phyloP scores from a whole-genome alignment of 805 yeast genomes.

The Candida insectorum region DNA sequence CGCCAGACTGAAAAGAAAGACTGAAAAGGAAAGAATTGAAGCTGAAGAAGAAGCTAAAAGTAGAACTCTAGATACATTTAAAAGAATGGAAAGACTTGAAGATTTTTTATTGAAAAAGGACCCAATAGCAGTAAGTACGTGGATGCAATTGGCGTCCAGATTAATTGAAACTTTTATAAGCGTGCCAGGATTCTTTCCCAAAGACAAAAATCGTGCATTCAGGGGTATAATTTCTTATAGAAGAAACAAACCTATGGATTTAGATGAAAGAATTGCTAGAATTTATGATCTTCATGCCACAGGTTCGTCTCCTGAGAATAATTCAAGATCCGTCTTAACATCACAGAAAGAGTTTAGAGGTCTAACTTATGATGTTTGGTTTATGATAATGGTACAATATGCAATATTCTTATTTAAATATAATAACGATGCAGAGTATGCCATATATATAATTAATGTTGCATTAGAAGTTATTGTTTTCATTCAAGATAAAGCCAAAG shows the following conservation, averaged over 20 bases:
- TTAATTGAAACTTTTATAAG: constrained; percentile 78
- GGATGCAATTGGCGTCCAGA: constrained; percentile 83
- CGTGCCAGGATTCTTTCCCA: constrained; percentile 74
- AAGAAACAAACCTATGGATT: constrained; percentile 55
- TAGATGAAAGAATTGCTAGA: constrained; percentile 72
- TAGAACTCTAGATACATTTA: constrained; percentile 54
- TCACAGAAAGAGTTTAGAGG: constrained; percentile 70
- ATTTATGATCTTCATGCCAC: constrained; percentile 51
- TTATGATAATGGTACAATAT: constrained; percentile 74
- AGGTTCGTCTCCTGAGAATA: constrained; percentile 34
- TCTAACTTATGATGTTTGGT: constrained; percentile 76
- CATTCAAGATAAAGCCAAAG: constrained; percentile 58
- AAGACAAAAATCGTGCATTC: constrained; percentile 67
- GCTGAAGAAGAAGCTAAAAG: constrained; percentile 56
- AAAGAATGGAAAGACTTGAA: constrained; percentile 50
- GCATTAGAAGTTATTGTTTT: constrained; percentile 81
- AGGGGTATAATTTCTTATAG: constrained; percentile 64
- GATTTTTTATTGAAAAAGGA: constrained; percentile 36
- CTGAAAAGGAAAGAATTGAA: constrained; percentile 48
- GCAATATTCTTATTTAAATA: constrained; percentile 63
- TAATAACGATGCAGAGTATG: constrained; percentile 59
- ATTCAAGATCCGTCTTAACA: constrained; percentile 34
- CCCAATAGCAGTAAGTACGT: constrained; percentile 61
- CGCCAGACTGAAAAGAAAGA: constrained; percentile 16
- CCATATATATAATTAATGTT: constrained; percentile 55